Evolutionary conservation across 345 rosid genomes (phyloP), one percentile per base, ranked within the genome.

Genomic region (Citrus cavaleriei): DNA sequence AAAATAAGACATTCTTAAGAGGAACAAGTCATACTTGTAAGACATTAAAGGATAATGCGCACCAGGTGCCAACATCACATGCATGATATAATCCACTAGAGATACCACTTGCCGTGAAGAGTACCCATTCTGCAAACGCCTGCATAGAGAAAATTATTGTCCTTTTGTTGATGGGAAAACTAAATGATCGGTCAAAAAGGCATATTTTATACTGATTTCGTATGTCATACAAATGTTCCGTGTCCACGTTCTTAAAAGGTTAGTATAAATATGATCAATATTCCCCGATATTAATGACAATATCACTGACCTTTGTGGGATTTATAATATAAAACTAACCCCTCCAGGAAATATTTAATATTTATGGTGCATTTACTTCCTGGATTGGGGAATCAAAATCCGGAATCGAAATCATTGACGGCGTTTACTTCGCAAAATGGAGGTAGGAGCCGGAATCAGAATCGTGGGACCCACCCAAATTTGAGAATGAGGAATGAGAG

Each of bases 51-150:
- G 86, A 87, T 85, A 96, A 83, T 62, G 61, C 93, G 79, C 99
- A 94, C 98, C 98, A 91, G 54, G 94, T 93, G 83, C 97, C 98
- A 25, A 91, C 95, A 78, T 94, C 99, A 73, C 99, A 96, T 37
- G 99, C 98, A 85, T 96, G 99, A 84, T 96, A 96, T 70, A 96
- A 81, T 72, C 92, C 99, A 81, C 99, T 96, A 27, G 97, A 89
- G 85, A 94, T 90, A 71, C 97, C 97, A 72, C 99, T 96, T 13
- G 87, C 81, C 7, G 99, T 96, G 84, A 89, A 96, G 77, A 96
- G 82, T 71, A 94, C 97, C 99, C 98, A 94, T 85, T 96, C 99
- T 81, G 99, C 84, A 85, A 88, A 94, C 60, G 93, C 98, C 98
- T 96, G 88, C 79, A 82, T 21, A 64, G 66, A 79, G 64, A 60